Percentiles rank a stretch among this genome's conserved stretches.
phyloP scores from a whole-genome alignment of 148 eudicot species.

The Amaranthus cruentus region DNA sequence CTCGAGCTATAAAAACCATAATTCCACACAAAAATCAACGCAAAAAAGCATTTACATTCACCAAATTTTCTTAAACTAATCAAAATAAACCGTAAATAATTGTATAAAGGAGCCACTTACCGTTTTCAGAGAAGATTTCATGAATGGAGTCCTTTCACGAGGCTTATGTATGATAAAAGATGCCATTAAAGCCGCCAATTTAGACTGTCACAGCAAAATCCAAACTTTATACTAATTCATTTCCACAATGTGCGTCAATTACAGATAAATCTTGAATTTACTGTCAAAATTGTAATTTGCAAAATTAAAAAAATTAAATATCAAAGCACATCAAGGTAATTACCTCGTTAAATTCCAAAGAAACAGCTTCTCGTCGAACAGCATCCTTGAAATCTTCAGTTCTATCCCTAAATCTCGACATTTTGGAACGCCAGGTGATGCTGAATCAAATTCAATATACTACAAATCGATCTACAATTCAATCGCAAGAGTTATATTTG shows the following conservation, averaged over 20 bases:
- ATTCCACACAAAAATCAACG: background rate
- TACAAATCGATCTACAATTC: background rate
- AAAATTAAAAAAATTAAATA: background rate
- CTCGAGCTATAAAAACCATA: slow-evolving; percentile 53
- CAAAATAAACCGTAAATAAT: background rate
- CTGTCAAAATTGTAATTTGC: background rate
- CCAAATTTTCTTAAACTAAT: background rate
- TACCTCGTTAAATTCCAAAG: slow-evolving; percentile 71
- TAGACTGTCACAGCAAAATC: slow-evolving; percentile 46
- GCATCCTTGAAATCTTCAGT: slow-evolving; percentile 91
- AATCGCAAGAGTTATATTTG: background rate
- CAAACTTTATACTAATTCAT: background rate
- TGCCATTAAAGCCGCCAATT: slow-evolving; percentile 79
- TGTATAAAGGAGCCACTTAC: slow-evolving; percentile 29
- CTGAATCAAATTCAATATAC: background rate
- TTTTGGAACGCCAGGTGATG: slow-evolving; percentile 15
- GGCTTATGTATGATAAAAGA: slow-evolving; percentile 90
- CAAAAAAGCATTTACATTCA: background rate
- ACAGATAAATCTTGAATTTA: background rate
- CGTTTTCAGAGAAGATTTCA: slow-evolving; percentile 74
- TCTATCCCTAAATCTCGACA: slow-evolving; percentile 76
- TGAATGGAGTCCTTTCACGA: slow-evolving; percentile 70
- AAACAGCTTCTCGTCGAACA: slow-evolving; percentile 68
- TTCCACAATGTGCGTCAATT: background rate
- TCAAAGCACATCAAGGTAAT: background rate